Evolutionary conservation across 176 grass and related monocot genomes (phyloP).

Genomic region (Secale cereale): DNA sequence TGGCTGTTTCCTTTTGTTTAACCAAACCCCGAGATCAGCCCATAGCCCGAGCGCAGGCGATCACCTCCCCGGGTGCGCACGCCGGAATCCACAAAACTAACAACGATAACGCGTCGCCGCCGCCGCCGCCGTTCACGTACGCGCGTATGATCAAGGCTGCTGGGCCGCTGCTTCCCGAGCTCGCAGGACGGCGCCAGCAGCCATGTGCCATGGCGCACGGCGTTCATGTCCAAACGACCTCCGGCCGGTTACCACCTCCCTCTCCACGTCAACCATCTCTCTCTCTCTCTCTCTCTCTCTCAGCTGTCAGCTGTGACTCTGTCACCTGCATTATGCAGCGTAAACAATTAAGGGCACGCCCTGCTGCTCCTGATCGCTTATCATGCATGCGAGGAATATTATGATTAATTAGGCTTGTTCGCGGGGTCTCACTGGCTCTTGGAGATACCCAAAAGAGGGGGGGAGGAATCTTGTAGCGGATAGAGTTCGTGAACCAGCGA

Average conservation of each 20-base stretch:
- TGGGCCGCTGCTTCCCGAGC: not conserved
- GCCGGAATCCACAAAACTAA: not conserved
- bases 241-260: not conserved
- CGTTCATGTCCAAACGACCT: not conserved
- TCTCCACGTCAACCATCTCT: not conserved
- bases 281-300: not conserved
- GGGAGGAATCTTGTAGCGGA: slow-evolving; percentile 37
- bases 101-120: not conserved
- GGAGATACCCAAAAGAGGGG: slow-evolving; percentile 41
- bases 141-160: not conserved
- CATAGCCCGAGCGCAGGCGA: not conserved
- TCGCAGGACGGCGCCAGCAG: not conserved
- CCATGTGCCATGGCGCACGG: not conserved
- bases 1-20: not conserved
- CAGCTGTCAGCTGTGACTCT: not conserved
- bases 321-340: slow-evolving; percentile 33
- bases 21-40: not conserved
- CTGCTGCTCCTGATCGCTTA: slow-evolving; percentile 16
- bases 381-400: slow-evolving; percentile 12
- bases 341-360: not conserved
- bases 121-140: no score
- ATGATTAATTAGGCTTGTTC: not conserved
- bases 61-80: not conserved
- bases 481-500: slow-evolving; percentile 38
- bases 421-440: slow-evolving; percentile 33